Evolutionary conservation across 148 eudicot species (phyloP), one percentile per base, ranked within the genome.

Genomic region (Rhododendron simsii): DNA sequence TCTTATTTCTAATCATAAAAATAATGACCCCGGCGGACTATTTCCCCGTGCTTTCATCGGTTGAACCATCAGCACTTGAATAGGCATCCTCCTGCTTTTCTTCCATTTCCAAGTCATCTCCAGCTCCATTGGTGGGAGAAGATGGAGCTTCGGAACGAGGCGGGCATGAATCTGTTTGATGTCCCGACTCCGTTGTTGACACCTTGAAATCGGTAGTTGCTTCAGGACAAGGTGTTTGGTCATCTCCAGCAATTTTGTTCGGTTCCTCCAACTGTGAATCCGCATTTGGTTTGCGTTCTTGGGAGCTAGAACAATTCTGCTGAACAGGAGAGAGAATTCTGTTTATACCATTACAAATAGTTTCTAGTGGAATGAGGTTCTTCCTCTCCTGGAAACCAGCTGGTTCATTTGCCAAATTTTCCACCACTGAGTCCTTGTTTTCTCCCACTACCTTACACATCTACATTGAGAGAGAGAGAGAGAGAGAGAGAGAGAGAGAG

Each of bases 381-480:
- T 87, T 88, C 83, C 85, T 84, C 85, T 87, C 63, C 80, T 87
- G 83, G 61, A 71, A 86, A 87, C 88, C 87, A 8, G 90, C 85
- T 9, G 88, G 86, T 89, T 87, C 87, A 47, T 81, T 89, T 21
- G 89, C 83, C 78, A 91, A 28, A 83, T 75, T 74, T 77, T 92
- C 91, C 83, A 85, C 90, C 5, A 84, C 57, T 7, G 92, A 82
- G 83, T 88, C 93, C 3, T 83, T 85, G 55, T 83, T 89, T 61
- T 91, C 93, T 16, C 88, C 83, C 76, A 91, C 20, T 81, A 91
- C 81, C 87, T 88, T 91, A 92, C 93, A 91, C 87, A 94, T 93
- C 96, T 95, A 91, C 75, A 78, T 78, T 84, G 37, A 84, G 50
- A 82, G 45, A 9, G n/a, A 77, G 65, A 13, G 11, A 39, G 33